phyloP scores from a whole-genome alignment of 2,329 filamentous ascomycete species.

The Ramularia collo-cygni region DNA sequence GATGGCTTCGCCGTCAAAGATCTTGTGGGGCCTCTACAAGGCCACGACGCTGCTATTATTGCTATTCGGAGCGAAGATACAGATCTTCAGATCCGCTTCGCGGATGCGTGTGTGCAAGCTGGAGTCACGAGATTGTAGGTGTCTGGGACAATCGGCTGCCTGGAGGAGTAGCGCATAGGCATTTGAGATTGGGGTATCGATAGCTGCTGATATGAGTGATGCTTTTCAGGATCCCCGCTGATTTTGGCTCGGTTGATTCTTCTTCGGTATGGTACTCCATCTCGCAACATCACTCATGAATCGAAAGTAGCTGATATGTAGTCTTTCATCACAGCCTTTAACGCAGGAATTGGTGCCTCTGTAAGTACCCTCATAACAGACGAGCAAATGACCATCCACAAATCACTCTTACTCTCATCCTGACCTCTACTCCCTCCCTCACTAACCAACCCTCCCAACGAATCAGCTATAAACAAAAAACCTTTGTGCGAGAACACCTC shows the following conservation, averaged over 20 bases:
- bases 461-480: slow-evolving; percentile 44
- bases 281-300: too few species aligned
- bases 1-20: slow-evolving; percentile 44
- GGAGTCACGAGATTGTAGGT: too few species aligned
- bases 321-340: slow-evolving; percentile 7
- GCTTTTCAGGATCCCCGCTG: slow-evolving; percentile 44
- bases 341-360: slow-evolving; percentile 42
- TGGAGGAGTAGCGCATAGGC: too few species aligned
- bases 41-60: slow-evolving; percentile 52
- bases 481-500: slow-evolving; percentile 46
- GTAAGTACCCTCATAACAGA: too few species aligned
- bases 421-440: too few species aligned
- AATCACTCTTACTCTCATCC: too few species aligned
- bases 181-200: too few species aligned
- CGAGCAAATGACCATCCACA: too few species aligned
- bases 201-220: too few species aligned
- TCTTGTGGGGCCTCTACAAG: slow-evolving; percentile 46
- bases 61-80: slow-evolving; percentile 38
- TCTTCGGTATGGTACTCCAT: slow-evolving; percentile 6
- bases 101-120: slow-evolving; percentile 53
- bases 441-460: too few species aligned
- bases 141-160: too few species aligned
- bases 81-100: slow-evolving; percentile 43
- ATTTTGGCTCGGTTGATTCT: slow-evolving; percentile 45
- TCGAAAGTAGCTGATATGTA: too few species aligned